A percentile compares a stretch with the other conserved stretches of the same genome.
Evolutionary conservation across 306 rosid genomes (phyloP).

Genomic region (Prunus salicina): DNA sequence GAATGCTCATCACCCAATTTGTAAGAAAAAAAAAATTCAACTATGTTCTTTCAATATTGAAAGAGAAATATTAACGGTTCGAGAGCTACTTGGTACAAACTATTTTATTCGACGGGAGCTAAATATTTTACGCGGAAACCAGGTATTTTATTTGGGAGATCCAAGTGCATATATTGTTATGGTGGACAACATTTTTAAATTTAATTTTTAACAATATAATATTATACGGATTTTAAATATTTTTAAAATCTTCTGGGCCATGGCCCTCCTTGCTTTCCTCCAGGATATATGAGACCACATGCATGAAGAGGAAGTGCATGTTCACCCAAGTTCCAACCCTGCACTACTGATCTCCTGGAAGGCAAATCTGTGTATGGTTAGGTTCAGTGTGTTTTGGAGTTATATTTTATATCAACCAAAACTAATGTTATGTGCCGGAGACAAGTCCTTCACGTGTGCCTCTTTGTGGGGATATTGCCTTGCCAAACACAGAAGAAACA

Average conservation of each 20-base stretch:
- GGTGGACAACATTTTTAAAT: too few relatives aligned
- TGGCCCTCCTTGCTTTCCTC: background rate
- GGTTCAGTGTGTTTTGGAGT: slow-evolving; percentile 16
- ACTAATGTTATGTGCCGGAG: slow-evolving; percentile 22
- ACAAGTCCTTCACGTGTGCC: slow-evolving; percentile 43
- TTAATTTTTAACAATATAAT: background rate
- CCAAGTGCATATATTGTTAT: too few relatives aligned
- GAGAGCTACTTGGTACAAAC: too few relatives aligned
- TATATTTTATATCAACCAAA: background rate
- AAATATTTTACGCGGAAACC: too few relatives aligned
- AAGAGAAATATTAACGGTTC: too few relatives aligned
- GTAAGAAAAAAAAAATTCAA: too few relatives aligned
- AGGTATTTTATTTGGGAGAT: background rate
- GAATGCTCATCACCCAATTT: too few relatives aligned
- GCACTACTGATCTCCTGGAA: background rate
- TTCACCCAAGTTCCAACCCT: background rate
- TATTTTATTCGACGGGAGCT: too few relatives aligned
- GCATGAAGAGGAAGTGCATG: slow-evolving; percentile 4
- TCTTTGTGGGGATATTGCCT: slow-evolving; percentile 27
- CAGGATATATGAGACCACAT: background rate
- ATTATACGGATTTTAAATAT: background rate
- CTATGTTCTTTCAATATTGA: too few relatives aligned
- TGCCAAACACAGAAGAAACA: slow-evolving; percentile 35
- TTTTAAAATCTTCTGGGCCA: background rate
- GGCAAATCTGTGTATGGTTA: slow-evolving; percentile 14